Evolutionary conservation across 139 green algal genomes (phyloP).

Genomic region (Chlamydomonas sp.): DNA sequence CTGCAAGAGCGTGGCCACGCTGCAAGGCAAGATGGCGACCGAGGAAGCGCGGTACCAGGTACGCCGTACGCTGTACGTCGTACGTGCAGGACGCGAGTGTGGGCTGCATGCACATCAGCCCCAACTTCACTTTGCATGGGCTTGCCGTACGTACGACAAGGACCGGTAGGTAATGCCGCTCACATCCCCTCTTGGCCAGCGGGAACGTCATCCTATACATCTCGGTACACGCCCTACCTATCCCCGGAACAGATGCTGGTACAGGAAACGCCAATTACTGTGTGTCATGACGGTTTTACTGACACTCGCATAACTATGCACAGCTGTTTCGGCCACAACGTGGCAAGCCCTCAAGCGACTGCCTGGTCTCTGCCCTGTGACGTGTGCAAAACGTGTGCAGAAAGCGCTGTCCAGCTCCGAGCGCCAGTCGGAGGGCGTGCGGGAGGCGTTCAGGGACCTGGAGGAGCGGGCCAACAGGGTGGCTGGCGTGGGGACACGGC

Average conservation of each 20-base stretch:
- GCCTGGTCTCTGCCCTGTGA: not conserved
- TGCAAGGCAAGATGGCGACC: not conserved
- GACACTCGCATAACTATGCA: not conserved
- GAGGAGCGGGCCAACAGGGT: conserved; percentile 15
- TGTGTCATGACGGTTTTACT: not conserved
- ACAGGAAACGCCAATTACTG: too few species aligned
- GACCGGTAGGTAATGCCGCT: not conserved
- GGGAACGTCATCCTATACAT: not conserved
- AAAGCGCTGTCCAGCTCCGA: not conserved
- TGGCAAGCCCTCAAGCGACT: too few species aligned
- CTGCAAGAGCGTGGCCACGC: not conserved
- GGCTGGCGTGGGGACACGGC: not conserved
- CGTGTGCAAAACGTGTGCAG: not conserved
- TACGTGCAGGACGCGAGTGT: not conserved
- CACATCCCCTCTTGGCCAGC: not conserved
- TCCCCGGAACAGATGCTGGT: too few species aligned
- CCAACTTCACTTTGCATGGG: not conserved
- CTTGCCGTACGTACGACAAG: not conserved
- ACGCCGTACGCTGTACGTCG: not conserved
- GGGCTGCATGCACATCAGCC: not conserved
- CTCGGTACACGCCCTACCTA: not conserved
- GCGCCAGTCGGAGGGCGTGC: conserved; percentile 2
- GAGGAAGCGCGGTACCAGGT: conserved; percentile 33
- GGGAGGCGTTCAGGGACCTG: conserved; percentile 9
- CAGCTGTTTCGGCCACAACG: not conserved